A percentile compares a stretch with the other conserved stretches of the same genome.
These are phyloP conservation scores for Yarrowia galli DNA, from an alignment of 1,139 yeast genomes.

Conservation along the genomic window DNA sequence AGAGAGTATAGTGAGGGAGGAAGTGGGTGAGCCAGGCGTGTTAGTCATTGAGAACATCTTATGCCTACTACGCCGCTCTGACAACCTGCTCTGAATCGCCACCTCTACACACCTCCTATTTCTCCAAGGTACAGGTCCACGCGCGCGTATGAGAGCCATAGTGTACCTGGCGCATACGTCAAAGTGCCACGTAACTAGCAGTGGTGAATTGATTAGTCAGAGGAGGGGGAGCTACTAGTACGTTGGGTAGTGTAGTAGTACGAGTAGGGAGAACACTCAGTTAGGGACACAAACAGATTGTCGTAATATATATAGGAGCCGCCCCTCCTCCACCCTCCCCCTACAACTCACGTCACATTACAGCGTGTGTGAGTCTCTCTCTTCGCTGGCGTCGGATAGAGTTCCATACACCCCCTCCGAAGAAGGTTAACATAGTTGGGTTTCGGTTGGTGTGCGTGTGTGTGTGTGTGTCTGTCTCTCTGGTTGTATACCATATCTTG, in stretches of 20 bases:
- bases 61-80: too few species aligned
- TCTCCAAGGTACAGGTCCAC: too few species aligned
- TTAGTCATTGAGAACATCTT: too few species aligned
- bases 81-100: too few species aligned
- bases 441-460: too few species aligned
- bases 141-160: neutral
- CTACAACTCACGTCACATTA: neutral
- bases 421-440: neutral
- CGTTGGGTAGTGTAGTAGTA: too few species aligned
- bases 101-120: too few species aligned
- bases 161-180: neutral
- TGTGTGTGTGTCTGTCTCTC: neutral
- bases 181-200: neutral
- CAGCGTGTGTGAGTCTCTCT: neutral
- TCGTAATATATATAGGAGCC: neutral
- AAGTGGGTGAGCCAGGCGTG: too few species aligned
- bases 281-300: too few species aligned
- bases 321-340: neutral
- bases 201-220: neutral
- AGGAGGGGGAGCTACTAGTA: too few species aligned
- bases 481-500: neutral
- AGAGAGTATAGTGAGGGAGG: too few species aligned
- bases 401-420: conserved; percentile 5
- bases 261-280: too few species aligned
- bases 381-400: neutral